Base-by-base conservation (phyloP, 306 rosid genomes). In the Pyrus betulifolia region DNA sequence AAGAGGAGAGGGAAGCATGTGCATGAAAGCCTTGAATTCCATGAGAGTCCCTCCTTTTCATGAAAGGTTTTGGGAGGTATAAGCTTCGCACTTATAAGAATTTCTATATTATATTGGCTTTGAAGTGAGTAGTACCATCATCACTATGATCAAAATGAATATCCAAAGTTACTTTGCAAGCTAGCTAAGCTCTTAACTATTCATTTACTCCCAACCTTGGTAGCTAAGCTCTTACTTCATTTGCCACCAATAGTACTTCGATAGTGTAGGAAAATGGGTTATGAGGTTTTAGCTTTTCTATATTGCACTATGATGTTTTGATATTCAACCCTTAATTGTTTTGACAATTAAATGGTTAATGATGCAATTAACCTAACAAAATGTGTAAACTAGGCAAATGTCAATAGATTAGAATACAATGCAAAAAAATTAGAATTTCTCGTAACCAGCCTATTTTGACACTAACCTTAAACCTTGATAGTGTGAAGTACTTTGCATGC, bases 1-100 rank as follows among this genome's bases (percentile, higher is more conserved):
- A 74, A 78, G 73, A 68, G 81, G 84, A 82, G 87, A 82, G 88
- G 87, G 82, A 81, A 64, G 93, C 96, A 89, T 86, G 93, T 87
- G 90, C 88, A 65, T 80, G 78, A 87, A 76, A 22, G 79, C 88
- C 88, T 83, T 57, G 81, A 89, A 82, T 82, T 82, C 79, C 87
- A 80, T 76, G 79, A 80, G 78, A 78, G 83, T 51, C 88, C 82
- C 92, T 86, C 67, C 92, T 90, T 90, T 92, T 88, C 79, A 88
- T 85, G 86, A 66, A 89, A 89, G 82, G 76, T 65, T 82, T 89
- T 86, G 88, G 83, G 72, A 86, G 82, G 71, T 83, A 80, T 60
- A 67, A 83, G 72, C 78, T 89, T 89, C 84, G 89, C 88, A 80
- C 85, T 87, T 87, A 72, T 70, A 74, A 71, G 85, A 30, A 72